Conservation (phyloP, 2,329 filamentous ascomycete genomes). For the Apiospora sp. region DNA sequence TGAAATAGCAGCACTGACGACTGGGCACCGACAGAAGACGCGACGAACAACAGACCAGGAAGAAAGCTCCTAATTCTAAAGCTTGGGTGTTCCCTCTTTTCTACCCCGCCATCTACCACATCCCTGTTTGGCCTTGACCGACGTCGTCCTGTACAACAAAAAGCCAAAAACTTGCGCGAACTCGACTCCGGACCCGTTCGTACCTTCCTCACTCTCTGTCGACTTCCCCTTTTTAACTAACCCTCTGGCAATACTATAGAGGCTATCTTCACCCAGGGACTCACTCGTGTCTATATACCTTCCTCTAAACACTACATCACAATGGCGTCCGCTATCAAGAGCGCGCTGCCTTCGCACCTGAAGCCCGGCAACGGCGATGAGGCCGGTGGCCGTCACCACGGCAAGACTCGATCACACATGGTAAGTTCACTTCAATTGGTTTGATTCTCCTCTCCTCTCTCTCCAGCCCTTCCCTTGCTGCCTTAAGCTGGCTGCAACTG, state of each 20-base stretch:
- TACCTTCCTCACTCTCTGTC: conserved; percentile 5
- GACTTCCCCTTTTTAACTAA: too few species aligned
- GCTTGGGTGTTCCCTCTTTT: conserved; percentile 23
- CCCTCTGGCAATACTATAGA: not conserved
- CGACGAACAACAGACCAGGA: conserved; percentile 3
- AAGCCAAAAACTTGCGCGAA: conserved; percentile 18
- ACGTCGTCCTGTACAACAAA: conserved; percentile 22
- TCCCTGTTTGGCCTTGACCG: conserved; percentile 19
- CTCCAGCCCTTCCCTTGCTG: not conserved
- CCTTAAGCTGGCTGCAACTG: not conserved
- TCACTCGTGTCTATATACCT: not conserved
- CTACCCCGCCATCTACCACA: conserved; percentile 21
- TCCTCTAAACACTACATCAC: conserved; percentile 35
- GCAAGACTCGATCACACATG: conserved; percentile 87
- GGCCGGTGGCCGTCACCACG: conserved; percentile 74
- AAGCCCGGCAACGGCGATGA: conserved; percentile 65
- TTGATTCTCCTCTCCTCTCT: not conserved
- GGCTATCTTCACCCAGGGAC: not conserved
- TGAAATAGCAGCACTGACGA: not conserved
- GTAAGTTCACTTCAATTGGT: conserved; percentile 60
- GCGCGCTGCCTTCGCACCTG: conserved; percentile 84
- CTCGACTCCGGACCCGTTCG: not conserved
- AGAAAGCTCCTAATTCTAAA: conserved; percentile 4
- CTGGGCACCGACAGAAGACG: not conserved
- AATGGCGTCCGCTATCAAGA: conserved; percentile 77